Conservation (phyloP, 495 filamentous ascomycete species). For the Penicillium fimorum region DNA sequence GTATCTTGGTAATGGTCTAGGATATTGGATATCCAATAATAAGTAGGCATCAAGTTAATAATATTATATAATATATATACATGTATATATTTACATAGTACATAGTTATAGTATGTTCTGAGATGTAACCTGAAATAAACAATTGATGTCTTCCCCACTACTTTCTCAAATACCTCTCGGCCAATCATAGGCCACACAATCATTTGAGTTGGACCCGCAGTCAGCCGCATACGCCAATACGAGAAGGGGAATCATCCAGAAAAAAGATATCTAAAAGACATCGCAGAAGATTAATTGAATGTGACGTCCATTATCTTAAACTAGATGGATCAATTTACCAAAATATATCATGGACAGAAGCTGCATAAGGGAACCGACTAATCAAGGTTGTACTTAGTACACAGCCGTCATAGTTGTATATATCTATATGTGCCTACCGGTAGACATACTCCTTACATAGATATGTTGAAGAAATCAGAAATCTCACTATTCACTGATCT, state of each 20-base stretch:
- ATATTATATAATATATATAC: background rate
- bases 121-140: background rate
- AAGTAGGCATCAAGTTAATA: background rate
- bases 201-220: background rate
- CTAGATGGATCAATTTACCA: background rate
- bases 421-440: no score
- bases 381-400: background rate
- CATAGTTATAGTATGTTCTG: background rate
- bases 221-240: background rate
- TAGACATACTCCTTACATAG: background rate
- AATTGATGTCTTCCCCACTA: background rate
- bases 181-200: constrained; percentile 10
- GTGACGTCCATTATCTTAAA: no score
- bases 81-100: background rate
- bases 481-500: background rate
- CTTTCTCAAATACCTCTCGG: constrained; percentile 14
- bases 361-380: background rate
- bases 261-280: background rate
- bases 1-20: background rate
- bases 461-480: background rate
- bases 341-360: background rate
- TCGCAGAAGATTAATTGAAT: background rate
- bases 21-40: background rate
- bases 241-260: no score
- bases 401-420: background rate